Evolutionary conservation across 2,329 filamentous ascomycete species (phyloP).

Genomic region (Fusarium robinianum): DNA sequence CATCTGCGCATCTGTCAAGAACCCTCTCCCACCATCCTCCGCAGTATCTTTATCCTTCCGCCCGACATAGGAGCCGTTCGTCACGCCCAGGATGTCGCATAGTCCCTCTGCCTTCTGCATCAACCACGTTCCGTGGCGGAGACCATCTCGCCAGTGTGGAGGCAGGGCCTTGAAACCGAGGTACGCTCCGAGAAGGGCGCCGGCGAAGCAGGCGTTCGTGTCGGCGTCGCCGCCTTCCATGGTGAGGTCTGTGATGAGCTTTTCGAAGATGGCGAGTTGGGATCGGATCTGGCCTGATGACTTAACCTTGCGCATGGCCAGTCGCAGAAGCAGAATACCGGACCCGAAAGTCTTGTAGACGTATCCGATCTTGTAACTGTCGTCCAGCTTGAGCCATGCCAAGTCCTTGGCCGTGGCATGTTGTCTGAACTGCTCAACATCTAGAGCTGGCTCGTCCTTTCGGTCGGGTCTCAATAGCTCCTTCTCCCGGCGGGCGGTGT

Average conservation of each 20-base stretch:
- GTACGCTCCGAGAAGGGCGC: conserved; percentile 53
- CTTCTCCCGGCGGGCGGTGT: conserved; percentile 25
- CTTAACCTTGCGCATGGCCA: conserved; percentile 46
- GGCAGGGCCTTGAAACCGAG: conserved; percentile 53
- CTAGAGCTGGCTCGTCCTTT: conserved; percentile 41
- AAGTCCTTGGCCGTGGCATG: conserved; percentile 46
- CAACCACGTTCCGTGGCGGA: conserved; percentile 51
- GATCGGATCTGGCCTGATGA: conserved; percentile 20
- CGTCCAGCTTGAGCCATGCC: conserved; percentile 50
- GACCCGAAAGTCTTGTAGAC: conserved; percentile 59
- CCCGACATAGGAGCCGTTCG: conserved; percentile 41
- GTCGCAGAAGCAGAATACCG: conserved; percentile 49
- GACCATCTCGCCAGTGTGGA: conserved; percentile 53
- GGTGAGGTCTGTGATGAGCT: conserved; percentile 52
- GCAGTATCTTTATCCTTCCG: conserved; percentile 47
- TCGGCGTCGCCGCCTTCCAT: conserved; percentile 60
- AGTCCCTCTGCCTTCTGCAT: conserved; percentile 49
- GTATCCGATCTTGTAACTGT: conserved; percentile 53
- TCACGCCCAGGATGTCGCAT: conserved; percentile 45
- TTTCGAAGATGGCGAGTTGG: conserved; percentile 47
- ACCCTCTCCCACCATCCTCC: conserved; percentile 48
- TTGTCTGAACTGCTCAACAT: conserved; percentile 47
- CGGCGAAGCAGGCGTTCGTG: conserved; percentile 58
- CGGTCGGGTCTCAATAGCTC: conserved; percentile 32
- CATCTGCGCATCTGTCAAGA: conserved; percentile 45